Base-by-base conservation (phyloP, 2,329 filamentous ascomycete genomes). In the Fusarium bactridioides region DNA sequence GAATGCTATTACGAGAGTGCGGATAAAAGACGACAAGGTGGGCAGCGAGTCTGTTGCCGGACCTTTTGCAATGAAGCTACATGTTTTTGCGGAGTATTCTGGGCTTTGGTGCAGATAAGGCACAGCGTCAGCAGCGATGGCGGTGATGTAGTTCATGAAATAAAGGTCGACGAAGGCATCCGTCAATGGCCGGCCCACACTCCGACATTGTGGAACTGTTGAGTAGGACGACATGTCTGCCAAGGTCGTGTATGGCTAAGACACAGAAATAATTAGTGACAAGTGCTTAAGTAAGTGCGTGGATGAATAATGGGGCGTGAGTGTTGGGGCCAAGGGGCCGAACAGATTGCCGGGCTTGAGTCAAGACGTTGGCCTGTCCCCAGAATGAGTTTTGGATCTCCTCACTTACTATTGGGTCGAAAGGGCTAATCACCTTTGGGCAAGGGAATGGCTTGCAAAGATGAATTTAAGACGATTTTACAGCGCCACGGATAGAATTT, bases 131-230 rank as follows among this genome's bases (percentile, higher is more conserved):
- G 48, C 23, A 16, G 48, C 58, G 5, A 61, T 37, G 16, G 48
- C 8, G 23, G 25, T 25, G n/a, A 56, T 61, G 5, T 61, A 56
- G 23, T 61, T 61, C 48, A 61, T 61, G 48, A 61, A 61, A 15
- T 61, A 61, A 15, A 43, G n/a, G n/a, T 61, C 58, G 29, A 56
- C 29, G n/a, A 61, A 56, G 4, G 58, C 25, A 29, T 61, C 50
- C 10, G 58, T 61, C 38, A 61, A 61, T 23, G 40, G 37, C 9
- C 23, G 37, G 48, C 29, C 38, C 11, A 15, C 29, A 11, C 50
- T 33, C 10, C 12, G 40, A 47, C 18, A 21, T 35, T 15, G 13
- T 12, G 40, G 19, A 18, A 12, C 2, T 35, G 40, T 47, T 47
- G 23, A 21, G n/a, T 44, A n/a, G 5, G 40, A n/a, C 18, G 29